Conservation (phyloP, 176 grass and related monocot genomes). For the Eragrostis nindensis region DNA sequence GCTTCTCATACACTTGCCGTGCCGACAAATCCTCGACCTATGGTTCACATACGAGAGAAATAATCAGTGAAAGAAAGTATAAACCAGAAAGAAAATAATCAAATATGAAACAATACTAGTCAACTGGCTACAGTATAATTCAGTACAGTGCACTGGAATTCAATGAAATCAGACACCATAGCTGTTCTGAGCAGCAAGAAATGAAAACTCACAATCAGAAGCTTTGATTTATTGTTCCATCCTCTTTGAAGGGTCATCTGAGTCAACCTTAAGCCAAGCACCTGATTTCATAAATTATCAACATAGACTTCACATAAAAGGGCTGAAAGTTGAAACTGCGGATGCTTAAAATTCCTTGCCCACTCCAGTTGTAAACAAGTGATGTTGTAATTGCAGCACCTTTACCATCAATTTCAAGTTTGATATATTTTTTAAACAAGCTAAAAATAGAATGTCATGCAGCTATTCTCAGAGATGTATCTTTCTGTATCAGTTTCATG, state of each 20-base stretch:
- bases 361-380: background rate
- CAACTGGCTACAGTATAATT: background rate
- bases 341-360: background rate
- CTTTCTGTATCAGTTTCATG: too few relatives aligned
- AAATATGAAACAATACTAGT: background rate
- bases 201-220: conserved; percentile 78
- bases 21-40: conserved; percentile 89
- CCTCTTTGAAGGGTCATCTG: conserved; percentile 99
- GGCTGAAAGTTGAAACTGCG: background rate
- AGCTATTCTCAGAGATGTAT: background rate
- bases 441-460: background rate
- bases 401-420: background rate
- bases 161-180: background rate
- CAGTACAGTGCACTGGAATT: conserved; percentile 4
- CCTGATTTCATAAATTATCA: conserved; percentile 59
- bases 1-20: conserved; percentile 92
- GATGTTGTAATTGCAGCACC: background rate
- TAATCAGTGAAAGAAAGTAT: conserved; percentile 8
- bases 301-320: background rate
- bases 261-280: conserved; percentile 91
- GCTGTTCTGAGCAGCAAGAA: background rate
- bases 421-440: background rate
- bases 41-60: conserved; percentile 5
- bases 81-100: too few relatives aligned
- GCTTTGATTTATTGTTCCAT: conserved; percentile 99